Evolutionary conservation across 805 yeast genomes (phyloP), one percentile per base, ranked within the genome.

Genomic region (Yamadazyma insecticola): DNA sequence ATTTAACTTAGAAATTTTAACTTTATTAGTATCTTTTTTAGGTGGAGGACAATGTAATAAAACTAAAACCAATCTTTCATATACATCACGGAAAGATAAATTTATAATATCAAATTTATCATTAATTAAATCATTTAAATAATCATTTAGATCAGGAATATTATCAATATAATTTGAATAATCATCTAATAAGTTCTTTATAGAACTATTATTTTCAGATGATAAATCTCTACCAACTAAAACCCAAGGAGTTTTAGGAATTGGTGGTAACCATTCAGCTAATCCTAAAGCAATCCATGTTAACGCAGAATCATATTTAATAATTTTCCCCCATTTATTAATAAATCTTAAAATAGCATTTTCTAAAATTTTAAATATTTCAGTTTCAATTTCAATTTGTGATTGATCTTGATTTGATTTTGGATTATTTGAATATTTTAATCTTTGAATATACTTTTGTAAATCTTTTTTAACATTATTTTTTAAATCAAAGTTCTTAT

Each of bases 241-340:
- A 2, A 76, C 80, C 63, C 70, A 72, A 12, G 67, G 63, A 9
- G 76, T 70, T 28, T 66, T 62, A 11, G 63, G 63, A 22, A 76
- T 56, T 1, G 84, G 86, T 5, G 94, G 89, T 19, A 77, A 71
- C 95, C 95, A 88, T 53, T 87, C 95, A 1, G 95, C 90, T 26
- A 89, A 59, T 8, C 87, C 88, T 19, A 86, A 58, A 0, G 96
- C 96, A 13, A 85, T 74, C 96, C 96, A 88, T 3, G 90, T 71
- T 46, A 88, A 66, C 0, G 94, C 89, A 26, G 81, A 70, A 53
- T 86, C 92, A 51, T 89, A 89, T 43, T 77, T 78, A 32, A 85
- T 73, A 35, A 79, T 67, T 22, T 68, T 65, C 5, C 92, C 89
- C 95, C 95, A 88, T 59, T 85, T 85, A 18, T 57, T 57, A 23